These are phyloP conservation scores for Sphaceloma murrayae DNA, from an alignment of 2,329 filamentous ascomycete species.

Conservation along the genomic window DNA sequence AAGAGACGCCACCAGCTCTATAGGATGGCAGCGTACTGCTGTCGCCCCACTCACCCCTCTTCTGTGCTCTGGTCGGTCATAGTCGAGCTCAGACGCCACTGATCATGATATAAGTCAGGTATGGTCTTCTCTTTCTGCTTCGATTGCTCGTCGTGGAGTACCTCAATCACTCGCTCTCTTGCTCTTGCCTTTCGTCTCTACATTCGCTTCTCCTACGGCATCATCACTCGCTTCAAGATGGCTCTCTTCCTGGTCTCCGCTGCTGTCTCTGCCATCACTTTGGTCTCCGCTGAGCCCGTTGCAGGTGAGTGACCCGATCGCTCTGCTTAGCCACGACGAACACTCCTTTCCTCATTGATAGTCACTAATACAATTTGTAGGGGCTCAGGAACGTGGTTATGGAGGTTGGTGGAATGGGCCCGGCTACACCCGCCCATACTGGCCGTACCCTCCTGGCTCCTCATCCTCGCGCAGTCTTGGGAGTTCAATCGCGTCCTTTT, in stretches of 20 bases:
- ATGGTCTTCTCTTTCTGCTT: not conserved
- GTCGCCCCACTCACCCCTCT: not conserved
- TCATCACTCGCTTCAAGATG: conserved; percentile 1
- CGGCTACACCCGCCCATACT: not conserved
- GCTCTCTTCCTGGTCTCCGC: not conserved
- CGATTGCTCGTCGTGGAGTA: conserved; percentile 1
- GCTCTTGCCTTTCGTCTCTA: not conserved
- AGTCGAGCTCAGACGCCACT: not conserved
- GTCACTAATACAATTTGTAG: not conserved
- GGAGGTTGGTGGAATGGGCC: not conserved
- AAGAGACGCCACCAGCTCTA: conserved; percentile 1
- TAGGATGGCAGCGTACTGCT: no score
- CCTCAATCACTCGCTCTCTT: conserved; percentile 1
- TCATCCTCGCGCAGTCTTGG: not conserved
- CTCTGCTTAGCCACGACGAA: not conserved
- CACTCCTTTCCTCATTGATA: not conserved
- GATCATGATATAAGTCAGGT: not conserved
- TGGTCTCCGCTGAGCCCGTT: not conserved
- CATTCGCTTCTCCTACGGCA: not conserved
- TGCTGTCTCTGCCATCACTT: not conserved
- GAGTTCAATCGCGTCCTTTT: not conserved
- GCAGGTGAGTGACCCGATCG: not conserved
- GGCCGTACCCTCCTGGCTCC: not conserved
- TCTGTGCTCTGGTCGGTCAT: no score
- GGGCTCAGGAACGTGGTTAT: not conserved